Evolutionary conservation across 2,329 filamentous ascomycete species (phyloP), one percentile per base, ranked within the genome.

Genomic region (Epichloe amarillans): DNA sequence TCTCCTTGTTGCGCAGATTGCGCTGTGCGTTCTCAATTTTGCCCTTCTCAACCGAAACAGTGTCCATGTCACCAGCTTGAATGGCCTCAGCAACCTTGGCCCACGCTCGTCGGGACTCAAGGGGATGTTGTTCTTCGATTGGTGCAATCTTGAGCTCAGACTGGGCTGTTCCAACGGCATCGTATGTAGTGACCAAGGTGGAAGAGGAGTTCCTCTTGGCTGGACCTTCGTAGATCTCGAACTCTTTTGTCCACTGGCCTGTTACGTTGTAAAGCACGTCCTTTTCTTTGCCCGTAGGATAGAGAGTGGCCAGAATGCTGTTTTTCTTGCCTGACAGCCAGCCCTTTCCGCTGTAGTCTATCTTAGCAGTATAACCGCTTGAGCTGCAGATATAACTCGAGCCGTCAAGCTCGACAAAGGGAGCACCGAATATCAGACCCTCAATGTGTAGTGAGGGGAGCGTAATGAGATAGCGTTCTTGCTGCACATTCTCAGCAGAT

Each of bases 301-400:
- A 89, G 52, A 97, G 66, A 23, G 74, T 75, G 14, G 89, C 91
- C 12, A 74, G 80, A 65, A 97, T 88, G 51, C 78, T 86, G 72
- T 97, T 97, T 74, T 95, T 96, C 76, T 95, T 95, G 57, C 91
- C 93, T 44, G 85, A 89, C 10, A 98, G 69, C 91, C 91, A 98
- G 52, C 91, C 91, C 65, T 88, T 91, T 61, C 91, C 90, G 54
- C 82, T 86, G 72, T 95, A 98, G 65, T 95, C 88, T 61, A 97
- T 86, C 71, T 88, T 90, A 56, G 88, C 80, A 4, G 88, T 85
- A 71, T 84, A 96, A 49, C 93, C 91, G 2, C 83, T 85, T 23
- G 85, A 93, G 56, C 88, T 93, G 51, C 82, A 80, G 60, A 98
- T 96, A 69, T 86, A 88, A 58, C 86, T 89, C 54, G 78, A 80